Percentiles rank a stretch among this genome's conserved stretches.
These are phyloP conservation scores for Trametes maxima DNA, from an alignment of 768 basidiomycete species.

Conservation along the genomic window DNA sequence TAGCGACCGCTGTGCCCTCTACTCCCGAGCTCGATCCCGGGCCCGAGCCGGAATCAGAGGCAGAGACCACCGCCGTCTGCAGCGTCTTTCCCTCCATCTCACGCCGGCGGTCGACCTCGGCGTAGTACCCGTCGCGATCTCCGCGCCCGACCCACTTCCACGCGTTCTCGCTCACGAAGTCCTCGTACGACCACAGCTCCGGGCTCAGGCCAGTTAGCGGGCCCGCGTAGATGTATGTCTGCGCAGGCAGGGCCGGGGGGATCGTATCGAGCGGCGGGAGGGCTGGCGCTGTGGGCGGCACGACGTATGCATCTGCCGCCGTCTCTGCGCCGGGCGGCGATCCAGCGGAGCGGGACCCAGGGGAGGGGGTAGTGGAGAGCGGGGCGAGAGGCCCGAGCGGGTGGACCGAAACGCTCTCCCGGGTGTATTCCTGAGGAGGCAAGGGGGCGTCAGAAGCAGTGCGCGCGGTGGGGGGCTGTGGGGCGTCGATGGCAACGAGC, in stretches of 20 bases:
- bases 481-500: not conserved
- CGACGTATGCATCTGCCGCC: slow-evolving; percentile 20
- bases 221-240: slow-evolving; percentile 74
- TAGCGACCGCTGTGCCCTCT: too few species aligned
- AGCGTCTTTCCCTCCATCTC: slow-evolving; percentile 42
- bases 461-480: not conserved
- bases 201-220: slow-evolving; percentile 48
- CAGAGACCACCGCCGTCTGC: slow-evolving; percentile 20
- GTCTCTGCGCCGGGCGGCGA: slow-evolving; percentile 35
- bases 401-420: slow-evolving; percentile 55
- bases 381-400: slow-evolving; percentile 49
- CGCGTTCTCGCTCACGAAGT: slow-evolving; percentile 75
- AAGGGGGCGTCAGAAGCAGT: not conserved
- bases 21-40: too few species aligned
- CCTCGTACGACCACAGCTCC: slow-evolving; percentile 78
- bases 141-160: slow-evolving; percentile 72
- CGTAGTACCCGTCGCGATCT: slow-evolving; percentile 42
- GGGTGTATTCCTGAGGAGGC: slow-evolving; percentile 68
- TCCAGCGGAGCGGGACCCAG: slow-evolving; percentile 30
- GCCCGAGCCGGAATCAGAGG: too few species aligned
- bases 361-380: slow-evolving; percentile 31
- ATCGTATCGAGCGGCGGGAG: slow-evolving; percentile 43
- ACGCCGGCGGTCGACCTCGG: slow-evolving; percentile 54
- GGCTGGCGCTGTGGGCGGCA: slow-evolving; percentile 47
- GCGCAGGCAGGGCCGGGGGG: slow-evolving; percentile 44